These are phyloP conservation scores for Aspergillus sparsus DNA, from an alignment of 495 filamentous ascomycete genomes.

Conservation along the genomic window DNA sequence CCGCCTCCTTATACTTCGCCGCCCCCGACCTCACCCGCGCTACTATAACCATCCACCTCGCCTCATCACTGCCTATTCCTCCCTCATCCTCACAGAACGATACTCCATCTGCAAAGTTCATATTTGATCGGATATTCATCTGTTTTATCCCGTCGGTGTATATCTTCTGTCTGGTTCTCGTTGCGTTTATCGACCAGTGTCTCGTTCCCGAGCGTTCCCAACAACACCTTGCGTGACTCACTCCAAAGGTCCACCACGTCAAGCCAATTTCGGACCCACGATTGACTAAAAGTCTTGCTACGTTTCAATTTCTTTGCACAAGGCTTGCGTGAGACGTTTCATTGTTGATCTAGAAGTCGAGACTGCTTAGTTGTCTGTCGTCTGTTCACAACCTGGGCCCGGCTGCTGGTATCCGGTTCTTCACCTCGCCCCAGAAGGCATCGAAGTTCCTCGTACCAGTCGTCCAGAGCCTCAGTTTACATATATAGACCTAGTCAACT, in stretches of 20 bases:
- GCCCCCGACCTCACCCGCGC: slow-evolving; percentile 5
- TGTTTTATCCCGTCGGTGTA: slow-evolving; percentile 18
- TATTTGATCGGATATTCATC: slow-evolving; percentile 15
- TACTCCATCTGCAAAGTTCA: slow-evolving; percentile 19
- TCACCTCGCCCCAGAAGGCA: slow-evolving; percentile 39
- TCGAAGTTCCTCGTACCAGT: slow-evolving; percentile 40
- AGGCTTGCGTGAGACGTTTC: slow-evolving; percentile 21
- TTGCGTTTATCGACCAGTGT: slow-evolving; percentile 11
- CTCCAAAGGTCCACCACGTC: slow-evolving; percentile 23
- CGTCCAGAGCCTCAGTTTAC: slow-evolving; percentile 33
- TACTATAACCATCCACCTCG: slow-evolving; percentile 9
- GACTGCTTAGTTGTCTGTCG: slow-evolving; percentile 25
- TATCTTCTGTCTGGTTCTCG: slow-evolving; percentile 12
- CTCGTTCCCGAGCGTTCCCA: slow-evolving; percentile 25
- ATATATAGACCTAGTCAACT: slow-evolving; percentile 23
- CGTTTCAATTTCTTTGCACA: slow-evolving; percentile 22
- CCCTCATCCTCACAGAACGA: slow-evolving; percentile 12
- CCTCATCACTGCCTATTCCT: background rate
- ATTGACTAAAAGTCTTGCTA: slow-evolving; percentile 21
- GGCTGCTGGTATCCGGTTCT: slow-evolving; percentile 49
- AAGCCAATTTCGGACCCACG: slow-evolving; percentile 27
- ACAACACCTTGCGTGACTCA: slow-evolving; percentile 31
- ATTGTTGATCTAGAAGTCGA: slow-evolving; percentile 17
- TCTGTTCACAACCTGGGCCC: slow-evolving; percentile 33
- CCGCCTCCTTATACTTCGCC: slow-evolving; percentile 4